A percentile compares a stretch with the other conserved stretches of the same genome.
Evolutionary conservation across 805 yeast species (phyloP).

Genomic region (Candida namnaoensis): DNA sequence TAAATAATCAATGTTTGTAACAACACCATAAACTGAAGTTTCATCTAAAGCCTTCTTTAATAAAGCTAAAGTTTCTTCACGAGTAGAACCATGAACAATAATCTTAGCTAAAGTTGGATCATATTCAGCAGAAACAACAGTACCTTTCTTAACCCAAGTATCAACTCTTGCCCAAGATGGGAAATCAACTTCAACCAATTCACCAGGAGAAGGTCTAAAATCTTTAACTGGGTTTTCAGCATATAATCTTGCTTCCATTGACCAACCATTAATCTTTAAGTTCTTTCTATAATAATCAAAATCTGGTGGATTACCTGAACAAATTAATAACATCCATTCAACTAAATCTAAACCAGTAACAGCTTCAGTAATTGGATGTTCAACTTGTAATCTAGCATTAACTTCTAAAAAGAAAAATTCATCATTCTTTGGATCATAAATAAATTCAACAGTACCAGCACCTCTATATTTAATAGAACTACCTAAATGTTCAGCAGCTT

Average conservation of each 20-base stretch:
- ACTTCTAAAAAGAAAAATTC: conserved; percentile 94
- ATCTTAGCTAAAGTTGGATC: conserved; percentile 96
- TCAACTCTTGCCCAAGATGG: conserved; percentile 92
- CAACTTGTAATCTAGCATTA: conserved; percentile 94
- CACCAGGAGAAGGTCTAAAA: conserved; percentile 95
- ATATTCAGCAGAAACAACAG: conserved; percentile 82
- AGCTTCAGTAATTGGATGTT: conserved; percentile 94
- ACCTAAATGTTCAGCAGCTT: conserved; percentile 79
- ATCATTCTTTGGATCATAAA: conserved; percentile 78
- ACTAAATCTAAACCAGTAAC: conserved; percentile 93
- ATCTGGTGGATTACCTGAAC: conserved; percentile 84
- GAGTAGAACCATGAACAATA: conserved; percentile 86
- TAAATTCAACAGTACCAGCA: conserved; percentile 97
- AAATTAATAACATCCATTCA: conserved; percentile 93
- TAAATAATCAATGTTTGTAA: conserved; percentile 84
- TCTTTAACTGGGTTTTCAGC: conserved; percentile 97
- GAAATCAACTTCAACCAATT: conserved; percentile 73
- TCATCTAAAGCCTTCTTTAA: conserved; percentile 76
- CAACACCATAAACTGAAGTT: conserved; percentile 82
- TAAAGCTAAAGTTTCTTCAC: conserved; percentile 75
- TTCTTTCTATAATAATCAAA: conserved; percentile 35
- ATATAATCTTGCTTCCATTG: conserved; percentile 94
- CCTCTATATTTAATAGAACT: conserved; percentile 82
- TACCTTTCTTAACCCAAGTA: conserved; percentile 89
- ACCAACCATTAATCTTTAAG: conserved; percentile 67